Percentiles rank a stretch among this genome's conserved stretches.
Evolutionary conservation across 768 basidiomycete genomes (phyloP).

Genomic region (Lentinula lateritia): DNA sequence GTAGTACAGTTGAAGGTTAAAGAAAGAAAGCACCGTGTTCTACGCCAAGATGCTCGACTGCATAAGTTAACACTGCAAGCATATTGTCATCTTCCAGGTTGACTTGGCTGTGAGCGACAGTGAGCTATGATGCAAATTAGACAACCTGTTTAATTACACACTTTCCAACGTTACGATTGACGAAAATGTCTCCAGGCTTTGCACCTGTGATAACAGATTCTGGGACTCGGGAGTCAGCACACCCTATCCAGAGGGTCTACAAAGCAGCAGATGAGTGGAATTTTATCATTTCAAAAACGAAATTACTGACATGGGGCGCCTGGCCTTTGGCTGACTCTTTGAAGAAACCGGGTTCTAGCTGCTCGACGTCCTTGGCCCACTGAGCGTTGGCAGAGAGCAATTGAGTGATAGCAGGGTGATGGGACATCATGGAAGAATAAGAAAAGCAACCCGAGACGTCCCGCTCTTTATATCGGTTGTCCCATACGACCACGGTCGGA

Average conservation of each 20-base stretch:
- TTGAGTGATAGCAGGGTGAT: constrained; percentile 18
- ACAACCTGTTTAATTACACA: constrained; percentile 26
- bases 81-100: constrained; percentile 66
- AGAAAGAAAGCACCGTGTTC: constrained; percentile 61
- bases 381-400: constrained; percentile 48
- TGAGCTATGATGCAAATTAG: constrained; percentile 3
- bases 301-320: constrained; percentile 47
- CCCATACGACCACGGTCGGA: background rate
- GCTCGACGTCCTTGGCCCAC: constrained; percentile 63
- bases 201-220: constrained; percentile 67
- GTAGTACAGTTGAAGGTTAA: constrained; percentile 12
- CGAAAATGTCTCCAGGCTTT: constrained; percentile 77
- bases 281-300: background rate
- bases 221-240: constrained; percentile 82
- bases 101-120: constrained; percentile 52
- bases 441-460: background rate
- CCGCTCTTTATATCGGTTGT: background rate
- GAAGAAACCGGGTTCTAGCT: constrained; percentile 62
- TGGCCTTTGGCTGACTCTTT: constrained; percentile 56
- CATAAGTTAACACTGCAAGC: constrained; percentile 69
- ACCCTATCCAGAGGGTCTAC: constrained; percentile 76
- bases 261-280: background rate
- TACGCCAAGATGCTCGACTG: constrained; percentile 63
- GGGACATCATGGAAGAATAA: constrained; percentile 7
- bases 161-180: constrained; percentile 88